Evolutionary conservation across 352 stramenopile genomes (phyloP), one percentile per base, ranked within the genome.

Genomic region (Phytophthora vignae): DNA sequence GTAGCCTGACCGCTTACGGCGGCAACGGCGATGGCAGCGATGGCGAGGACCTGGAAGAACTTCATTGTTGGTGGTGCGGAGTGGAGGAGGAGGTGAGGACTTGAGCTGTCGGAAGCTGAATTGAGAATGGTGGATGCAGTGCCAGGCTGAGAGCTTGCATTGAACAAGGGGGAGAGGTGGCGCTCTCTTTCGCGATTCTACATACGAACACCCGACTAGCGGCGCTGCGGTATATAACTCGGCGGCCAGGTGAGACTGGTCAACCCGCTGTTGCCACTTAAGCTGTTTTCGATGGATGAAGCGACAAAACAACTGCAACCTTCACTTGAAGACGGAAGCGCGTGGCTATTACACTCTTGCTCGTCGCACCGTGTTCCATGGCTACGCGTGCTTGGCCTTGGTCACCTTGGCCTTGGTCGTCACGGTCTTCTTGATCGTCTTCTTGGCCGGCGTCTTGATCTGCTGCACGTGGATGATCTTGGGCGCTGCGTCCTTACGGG

Each of bases 21-120:
- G 7, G 68, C 68, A 12, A 79, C 33, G 21, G 73, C 73, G 44
- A 79, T 42, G 9, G 73, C 68, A 11, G 73, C 73, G 55, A 79
- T 65, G 54, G 71, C 1, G 48, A 79, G 42, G 40, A 73, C 62
- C 38, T 76, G 68, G 59, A 79, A 70, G 48, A 76, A 75, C 71
- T 78, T 69, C 67, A 78, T 78, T 4, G 19, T 71, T 65, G 44
- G 21, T 48, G 57, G 7, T 3, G 4, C 0, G n/a, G 15, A 14
- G n/a, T 7, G 33, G 27, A 27, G 22, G 50, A 46, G 33, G 33
- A 21, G 27, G 33, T 48, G 40, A 42, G 62, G 48, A 61, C 67
- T 74, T 71, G 62, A 38, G 31, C 55, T 17, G 61, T 67, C 55
- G 68, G 17, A 64, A 60, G 61, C 53, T 29, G 49, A 75, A 60